These are phyloP conservation scores for Citrus sp. DNA, from an alignment of 345 rosid genomes.

Conservation along the genomic window DNA sequence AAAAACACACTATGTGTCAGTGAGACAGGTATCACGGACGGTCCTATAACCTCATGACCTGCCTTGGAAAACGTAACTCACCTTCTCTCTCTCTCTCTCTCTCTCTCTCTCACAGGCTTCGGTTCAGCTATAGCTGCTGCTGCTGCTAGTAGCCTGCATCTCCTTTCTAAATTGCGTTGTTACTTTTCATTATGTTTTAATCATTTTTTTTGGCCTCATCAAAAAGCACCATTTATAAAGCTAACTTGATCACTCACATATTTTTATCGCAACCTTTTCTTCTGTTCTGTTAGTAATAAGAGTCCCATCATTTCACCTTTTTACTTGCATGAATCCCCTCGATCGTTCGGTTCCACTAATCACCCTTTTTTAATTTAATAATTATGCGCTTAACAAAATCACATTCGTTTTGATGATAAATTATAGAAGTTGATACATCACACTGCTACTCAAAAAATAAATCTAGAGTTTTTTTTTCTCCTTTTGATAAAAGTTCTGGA, in stretches of 20 bases:
- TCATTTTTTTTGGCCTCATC: constrained; percentile 33
- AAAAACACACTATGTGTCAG: constrained; percentile 13
- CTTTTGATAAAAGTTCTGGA: too few relatives aligned
- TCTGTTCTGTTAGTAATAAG: neutral
- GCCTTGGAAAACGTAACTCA: constrained; percentile 41
- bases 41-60: constrained; percentile 32
- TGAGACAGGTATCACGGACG: constrained; percentile 67
- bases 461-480: too few relatives aligned
- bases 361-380: too few relatives aligned
- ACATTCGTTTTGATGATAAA: too few relatives aligned
- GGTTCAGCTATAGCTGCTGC: too few relatives aligned
- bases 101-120: constrained; percentile 22
- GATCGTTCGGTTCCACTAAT: neutral
- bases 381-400: too few relatives aligned
- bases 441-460: too few relatives aligned
- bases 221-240: too few relatives aligned
- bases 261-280: neutral
- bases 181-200: constrained; percentile 41
- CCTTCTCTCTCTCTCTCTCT: neutral
- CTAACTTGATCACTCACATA: neutral
- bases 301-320: neutral
- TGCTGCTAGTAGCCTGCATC: neutral
- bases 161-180: neutral
- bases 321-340: neutral
- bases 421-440: too few relatives aligned